phyloP scores from a whole-genome alignment of 192 early-diverging fungal genomes.

The Gonapodya prolifera region DNA sequence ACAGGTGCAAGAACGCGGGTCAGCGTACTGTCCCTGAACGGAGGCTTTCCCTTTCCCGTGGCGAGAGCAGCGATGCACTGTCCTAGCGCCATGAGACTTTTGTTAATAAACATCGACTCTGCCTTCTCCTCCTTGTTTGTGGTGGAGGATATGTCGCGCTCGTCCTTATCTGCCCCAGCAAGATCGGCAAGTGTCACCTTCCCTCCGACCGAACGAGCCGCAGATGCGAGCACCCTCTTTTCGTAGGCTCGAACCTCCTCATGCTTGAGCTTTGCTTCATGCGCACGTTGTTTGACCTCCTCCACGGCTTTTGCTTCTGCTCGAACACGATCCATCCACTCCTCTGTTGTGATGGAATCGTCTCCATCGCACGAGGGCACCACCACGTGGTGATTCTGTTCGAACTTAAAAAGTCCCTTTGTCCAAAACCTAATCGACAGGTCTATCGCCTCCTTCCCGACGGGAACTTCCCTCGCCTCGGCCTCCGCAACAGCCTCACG shows the following conservation, averaged over 20 bases:
- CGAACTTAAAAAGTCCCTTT: not conserved
- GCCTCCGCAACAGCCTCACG: not conserved
- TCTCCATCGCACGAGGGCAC: not conserved
- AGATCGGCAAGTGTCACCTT: not conserved
- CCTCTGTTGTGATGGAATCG: not conserved
- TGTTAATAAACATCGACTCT: not conserved
- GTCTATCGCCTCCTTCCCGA: not conserved
- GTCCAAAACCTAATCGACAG: not conserved
- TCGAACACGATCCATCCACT: not conserved
- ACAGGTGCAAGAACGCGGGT: not conserved
- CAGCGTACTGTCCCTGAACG: not conserved
- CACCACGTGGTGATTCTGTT: not conserved
- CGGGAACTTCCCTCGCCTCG: not conserved
- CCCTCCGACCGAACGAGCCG: not conserved
- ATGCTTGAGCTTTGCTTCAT: not conserved
- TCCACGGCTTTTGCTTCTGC: not conserved
- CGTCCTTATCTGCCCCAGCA: slow-evolving; percentile 4
- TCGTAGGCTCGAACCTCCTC: not conserved
- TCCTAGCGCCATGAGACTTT: not conserved
- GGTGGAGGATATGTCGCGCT: not conserved
- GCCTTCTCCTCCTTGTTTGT: not conserved
- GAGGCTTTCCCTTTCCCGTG: not conserved
- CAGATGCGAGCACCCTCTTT: not conserved
- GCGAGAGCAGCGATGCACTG: not conserved
- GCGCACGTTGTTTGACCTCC: not conserved